Percentiles rank a stretch among this genome's conserved stretches.
Conservation (phyloP, 768 basidiomycete species). For the Termitomyces sp. region DNA sequence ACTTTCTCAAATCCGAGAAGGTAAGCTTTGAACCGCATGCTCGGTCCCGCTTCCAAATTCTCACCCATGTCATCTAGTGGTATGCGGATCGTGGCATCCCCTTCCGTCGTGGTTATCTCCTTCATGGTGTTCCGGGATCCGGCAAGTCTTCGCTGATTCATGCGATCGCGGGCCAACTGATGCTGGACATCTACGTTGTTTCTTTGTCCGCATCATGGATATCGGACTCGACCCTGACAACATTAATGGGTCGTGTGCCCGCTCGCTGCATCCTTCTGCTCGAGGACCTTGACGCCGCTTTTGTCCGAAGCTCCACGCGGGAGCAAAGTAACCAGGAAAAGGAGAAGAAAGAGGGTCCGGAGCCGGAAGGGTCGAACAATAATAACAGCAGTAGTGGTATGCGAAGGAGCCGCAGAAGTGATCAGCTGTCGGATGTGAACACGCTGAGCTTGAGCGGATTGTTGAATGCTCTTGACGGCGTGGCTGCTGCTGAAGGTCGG, state of each 20-base stretch:
- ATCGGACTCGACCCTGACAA: conserved; percentile 80
- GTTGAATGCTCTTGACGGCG: conserved; percentile 83
- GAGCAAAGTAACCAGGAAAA: conserved; percentile 43
- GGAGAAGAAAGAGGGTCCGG: conserved; percentile 27
- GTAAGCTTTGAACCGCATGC: conserved; percentile 25
- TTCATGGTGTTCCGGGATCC: conserved; percentile 82
- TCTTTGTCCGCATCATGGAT: conserved; percentile 86
- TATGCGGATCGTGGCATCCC: conserved; percentile 93
- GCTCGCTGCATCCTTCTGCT: conserved; percentile 82
- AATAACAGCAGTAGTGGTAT: conserved; percentile 15
- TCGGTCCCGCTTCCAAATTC: not conserved
- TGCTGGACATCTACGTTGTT: conserved; percentile 90
- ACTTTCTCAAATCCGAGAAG: conserved; percentile 84
- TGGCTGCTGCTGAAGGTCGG: conserved; percentile 83
- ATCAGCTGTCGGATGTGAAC: conserved; percentile 72
- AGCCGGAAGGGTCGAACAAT: conserved; percentile 19
- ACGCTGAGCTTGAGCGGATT: conserved; percentile 79
- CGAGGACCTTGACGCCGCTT: conserved; percentile 89
- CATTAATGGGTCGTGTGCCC: conserved; percentile 85
- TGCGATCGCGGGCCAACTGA: conserved; percentile 82
- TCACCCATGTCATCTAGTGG: conserved; percentile 49
- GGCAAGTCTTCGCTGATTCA: conserved; percentile 88
- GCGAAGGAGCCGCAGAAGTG: conserved; percentile 37
- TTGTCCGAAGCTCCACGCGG: conserved; percentile 70
- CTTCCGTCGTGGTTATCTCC: conserved; percentile 83